Evolutionary conservation across 768 basidiomycete genomes (phyloP).

Genomic region (Tulasnella sp.): DNA sequence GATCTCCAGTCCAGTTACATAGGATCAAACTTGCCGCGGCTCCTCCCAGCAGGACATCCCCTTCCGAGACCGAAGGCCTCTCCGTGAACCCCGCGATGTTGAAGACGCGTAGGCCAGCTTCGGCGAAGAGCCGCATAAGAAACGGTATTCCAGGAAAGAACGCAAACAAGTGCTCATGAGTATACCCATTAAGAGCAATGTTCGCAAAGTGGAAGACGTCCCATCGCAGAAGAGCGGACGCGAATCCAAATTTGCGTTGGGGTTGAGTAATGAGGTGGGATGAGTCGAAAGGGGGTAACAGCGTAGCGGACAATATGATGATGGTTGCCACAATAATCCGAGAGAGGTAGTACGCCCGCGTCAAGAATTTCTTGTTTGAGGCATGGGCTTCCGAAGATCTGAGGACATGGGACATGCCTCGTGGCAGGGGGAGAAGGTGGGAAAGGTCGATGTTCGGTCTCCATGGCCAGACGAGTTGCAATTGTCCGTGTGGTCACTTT

Average conservation of each 20-base stretch:
- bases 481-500: too few species aligned
- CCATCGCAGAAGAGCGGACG: conserved; percentile 63
- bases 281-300: conserved; percentile 22
- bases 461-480: too few species aligned
- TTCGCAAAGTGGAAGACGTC: conserved; percentile 77
- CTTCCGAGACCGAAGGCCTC: conserved; percentile 30
- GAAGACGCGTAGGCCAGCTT: conserved; percentile 14
- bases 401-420: neutral
- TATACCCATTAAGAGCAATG: conserved; percentile 56
- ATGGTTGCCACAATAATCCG: neutral
- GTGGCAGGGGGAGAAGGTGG: neutral
- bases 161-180: conserved; percentile 80
- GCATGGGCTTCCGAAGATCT: neutral
- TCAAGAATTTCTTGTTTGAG: neutral
- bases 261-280: conserved; percentile 23
- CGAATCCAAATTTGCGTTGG: neutral
- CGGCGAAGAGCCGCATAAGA: conserved; percentile 44
- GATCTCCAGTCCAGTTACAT: conserved; percentile 26
- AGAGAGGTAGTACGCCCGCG: neutral
- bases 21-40: neutral
- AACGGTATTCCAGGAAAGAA: conserved; percentile 70
- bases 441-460: neutral
- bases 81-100: conserved; percentile 16
- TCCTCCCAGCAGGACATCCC: conserved; percentile 30
- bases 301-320: neutral